Base-by-base conservation (phyloP, 139 green algal species). In the Closterium sp. region DNA sequence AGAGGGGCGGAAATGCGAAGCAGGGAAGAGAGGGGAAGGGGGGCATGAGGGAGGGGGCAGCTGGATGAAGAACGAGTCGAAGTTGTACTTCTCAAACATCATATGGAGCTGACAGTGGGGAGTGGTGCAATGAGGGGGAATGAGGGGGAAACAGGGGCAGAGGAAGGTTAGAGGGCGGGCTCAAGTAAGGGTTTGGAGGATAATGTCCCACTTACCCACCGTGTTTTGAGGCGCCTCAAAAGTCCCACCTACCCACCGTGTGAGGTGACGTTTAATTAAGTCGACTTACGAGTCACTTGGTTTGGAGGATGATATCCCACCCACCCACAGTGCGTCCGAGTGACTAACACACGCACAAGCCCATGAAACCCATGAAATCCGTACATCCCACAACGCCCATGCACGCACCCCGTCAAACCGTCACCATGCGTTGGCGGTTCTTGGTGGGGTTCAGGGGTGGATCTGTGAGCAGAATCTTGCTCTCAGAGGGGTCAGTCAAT, bases 81-180 rank as follows among this genome's bases (percentile, higher is more conserved):
- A 97, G 24, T 95, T 93, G 92, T 96, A 97, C 24, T 88, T 95
- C 93, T 98, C 96, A 94, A 98, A 97, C 96, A 97, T 97, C 31
- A 91, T 95, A 88, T 97, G 89, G 11, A 94, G 29, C 91, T 94
- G 91, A 9, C n/a, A n/a, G 10, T 3, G 2, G 45, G 45, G 45
- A 4, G 1, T 2, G 45, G 45, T 1, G 45, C 11, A 70, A 70
- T 13, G 3, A 19, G 45, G 9, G 3, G 45, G 11, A 4, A 70
- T 2, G 9, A 70, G 1, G 45, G 45, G 42, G 31, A 38, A 38
- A 38, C 2, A 38, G 32, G 32, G 32, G 32, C 32, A 3, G 32
- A 38, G 3, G 32, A 38, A 3, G 32, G 3, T 2, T 3, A 38
- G 32, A 38, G 32, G 32, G 32, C 32, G 32, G 32, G 2, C 32